Conservation (phyloP, 192 early-diverging fungal species). For the Jimgerdemannia flammicorona region DNA sequence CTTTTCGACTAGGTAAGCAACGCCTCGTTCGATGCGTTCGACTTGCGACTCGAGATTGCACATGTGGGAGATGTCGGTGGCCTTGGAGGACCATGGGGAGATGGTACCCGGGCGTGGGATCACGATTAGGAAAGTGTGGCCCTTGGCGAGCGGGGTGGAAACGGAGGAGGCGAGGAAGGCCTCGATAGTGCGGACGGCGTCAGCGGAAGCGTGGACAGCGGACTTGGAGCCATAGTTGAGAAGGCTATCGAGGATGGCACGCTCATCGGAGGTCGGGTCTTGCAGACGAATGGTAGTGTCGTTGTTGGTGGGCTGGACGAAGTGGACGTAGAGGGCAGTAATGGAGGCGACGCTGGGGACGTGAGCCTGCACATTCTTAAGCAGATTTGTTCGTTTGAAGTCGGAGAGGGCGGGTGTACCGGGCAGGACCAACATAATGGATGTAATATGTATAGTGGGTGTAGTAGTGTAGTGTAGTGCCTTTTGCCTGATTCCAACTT, state of each 20-base stretch:
- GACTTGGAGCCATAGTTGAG: constrained; percentile 38
- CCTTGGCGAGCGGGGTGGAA: constrained; percentile 9
- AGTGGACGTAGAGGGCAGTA: constrained; percentile 70
- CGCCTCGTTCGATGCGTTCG: constrained; percentile 86
- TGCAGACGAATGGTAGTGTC: constrained; percentile 24
- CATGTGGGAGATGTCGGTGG: constrained; percentile 93
- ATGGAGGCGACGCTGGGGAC: constrained; percentile 50
- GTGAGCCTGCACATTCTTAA: constrained; percentile 54
- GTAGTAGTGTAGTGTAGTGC: background rate
- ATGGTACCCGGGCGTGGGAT: constrained; percentile 95
- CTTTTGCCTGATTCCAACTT: too few species aligned
- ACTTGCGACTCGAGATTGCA: constrained; percentile 79
- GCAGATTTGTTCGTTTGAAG: constrained; percentile 62
- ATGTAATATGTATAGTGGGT: too few species aligned
- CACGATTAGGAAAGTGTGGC: constrained; percentile 62
- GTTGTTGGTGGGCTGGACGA: constrained; percentile 55
- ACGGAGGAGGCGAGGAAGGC: constrained; percentile 9
- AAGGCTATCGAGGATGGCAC: constrained; percentile 42
- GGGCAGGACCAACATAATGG: constrained; percentile 80
- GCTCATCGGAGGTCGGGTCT: constrained; percentile 36
- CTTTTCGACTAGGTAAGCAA: constrained; percentile 63
- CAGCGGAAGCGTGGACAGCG: constrained; percentile 29
- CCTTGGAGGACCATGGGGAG: constrained; percentile 99
- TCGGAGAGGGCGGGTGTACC: constrained; percentile 76
- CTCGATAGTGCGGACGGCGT: constrained; percentile 11